These are phyloP conservation scores for Cercospora sesami DNA, from an alignment of 2,329 filamentous ascomycete genomes.

Conservation along the genomic window DNA sequence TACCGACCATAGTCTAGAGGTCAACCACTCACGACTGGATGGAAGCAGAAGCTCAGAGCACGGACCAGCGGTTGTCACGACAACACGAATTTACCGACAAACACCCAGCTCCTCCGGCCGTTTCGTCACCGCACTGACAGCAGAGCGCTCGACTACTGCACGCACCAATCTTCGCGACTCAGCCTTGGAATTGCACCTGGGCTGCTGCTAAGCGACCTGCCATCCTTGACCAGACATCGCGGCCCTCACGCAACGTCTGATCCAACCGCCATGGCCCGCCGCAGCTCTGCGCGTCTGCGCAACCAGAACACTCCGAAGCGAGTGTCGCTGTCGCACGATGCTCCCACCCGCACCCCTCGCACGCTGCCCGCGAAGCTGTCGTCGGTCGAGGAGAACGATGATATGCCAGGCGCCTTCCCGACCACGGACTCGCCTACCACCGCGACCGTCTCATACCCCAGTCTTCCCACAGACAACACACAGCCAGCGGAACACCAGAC, in stretches of 20 bases:
- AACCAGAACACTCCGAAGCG: slow-evolving; percentile 37
- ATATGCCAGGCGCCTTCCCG: slow-evolving; percentile 42
- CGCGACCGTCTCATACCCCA: slow-evolving; percentile 17
- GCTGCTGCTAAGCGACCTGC: slow-evolving; percentile 7
- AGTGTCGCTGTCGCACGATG: slow-evolving; percentile 40
- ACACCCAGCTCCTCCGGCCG: neutral
- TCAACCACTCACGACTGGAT: neutral
- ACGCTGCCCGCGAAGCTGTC: slow-evolving; percentile 44
- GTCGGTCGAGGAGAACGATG: slow-evolving; percentile 49
- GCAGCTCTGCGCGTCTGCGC: slow-evolving; percentile 38
- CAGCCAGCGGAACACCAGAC: slow-evolving; percentile 41
- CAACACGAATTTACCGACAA: slow-evolving; percentile 1
- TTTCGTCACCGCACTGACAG: slow-evolving; percentile 1
- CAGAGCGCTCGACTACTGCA: neutral
- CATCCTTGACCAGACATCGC: slow-evolving; percentile 2
- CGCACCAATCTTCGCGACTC: slow-evolving; percentile 11
- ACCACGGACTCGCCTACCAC: slow-evolving; percentile 32
- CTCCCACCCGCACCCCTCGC: slow-evolving; percentile 32
- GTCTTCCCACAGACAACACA: slow-evolving; percentile 27
- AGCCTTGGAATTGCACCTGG: neutral
- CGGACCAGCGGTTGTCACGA: neutral
- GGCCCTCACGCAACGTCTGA: neutral
- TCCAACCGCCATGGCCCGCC: slow-evolving; percentile 34
- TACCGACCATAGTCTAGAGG: too few relatives aligned
- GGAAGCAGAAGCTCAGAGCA: neutral